Conservation (phyloP, 768 basidiomycete genomes). For the Hemileccinum impolitum region DNA sequence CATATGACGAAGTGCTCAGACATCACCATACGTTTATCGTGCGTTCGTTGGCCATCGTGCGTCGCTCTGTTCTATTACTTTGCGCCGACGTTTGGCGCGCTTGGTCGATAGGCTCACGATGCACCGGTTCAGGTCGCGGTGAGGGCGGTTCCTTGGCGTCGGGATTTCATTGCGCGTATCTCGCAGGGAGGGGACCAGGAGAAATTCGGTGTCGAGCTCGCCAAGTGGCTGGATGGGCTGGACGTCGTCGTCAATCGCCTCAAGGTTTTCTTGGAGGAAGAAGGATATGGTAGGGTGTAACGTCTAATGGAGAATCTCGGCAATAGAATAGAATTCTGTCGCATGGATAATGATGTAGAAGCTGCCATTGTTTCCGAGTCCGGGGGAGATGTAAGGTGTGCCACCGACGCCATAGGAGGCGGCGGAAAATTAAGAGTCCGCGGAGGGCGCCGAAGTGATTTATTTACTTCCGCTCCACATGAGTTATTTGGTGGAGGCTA, state of each 20-base stretch:
- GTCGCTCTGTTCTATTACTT: conserved; percentile 9
- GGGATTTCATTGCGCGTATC: conserved; percentile 60
- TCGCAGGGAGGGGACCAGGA: conserved; percentile 61
- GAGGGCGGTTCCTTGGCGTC: conserved; percentile 58
- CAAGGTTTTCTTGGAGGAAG: conserved; percentile 53
- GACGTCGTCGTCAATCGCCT: conserved; percentile 51
- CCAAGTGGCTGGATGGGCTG: conserved; percentile 61
- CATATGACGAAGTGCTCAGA: conserved; percentile 65
- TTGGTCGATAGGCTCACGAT: not conserved
- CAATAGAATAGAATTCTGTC: conserved; percentile 24
- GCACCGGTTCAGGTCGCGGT: conserved; percentile 47
- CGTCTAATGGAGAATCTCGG: conserved; percentile 20
- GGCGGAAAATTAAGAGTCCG: conserved; percentile 13
- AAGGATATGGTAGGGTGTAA: conserved; percentile 55
- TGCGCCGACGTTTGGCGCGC: not conserved
- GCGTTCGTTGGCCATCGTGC: conserved; percentile 43
- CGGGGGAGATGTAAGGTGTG: not conserved
- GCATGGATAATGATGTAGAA: conserved; percentile 7
- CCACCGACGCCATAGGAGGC: conserved; percentile 9
- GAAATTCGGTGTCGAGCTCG: conserved; percentile 55
- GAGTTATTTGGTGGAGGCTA: not conserved
- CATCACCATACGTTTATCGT: conserved; percentile 68
- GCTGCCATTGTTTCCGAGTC: conserved; percentile 2
- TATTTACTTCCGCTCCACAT: conserved; percentile 4
- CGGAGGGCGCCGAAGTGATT: conserved; percentile 4